Base-by-base conservation (phyloP, 148 eudicot species). In the Pharnaceum exiguum region DNA sequence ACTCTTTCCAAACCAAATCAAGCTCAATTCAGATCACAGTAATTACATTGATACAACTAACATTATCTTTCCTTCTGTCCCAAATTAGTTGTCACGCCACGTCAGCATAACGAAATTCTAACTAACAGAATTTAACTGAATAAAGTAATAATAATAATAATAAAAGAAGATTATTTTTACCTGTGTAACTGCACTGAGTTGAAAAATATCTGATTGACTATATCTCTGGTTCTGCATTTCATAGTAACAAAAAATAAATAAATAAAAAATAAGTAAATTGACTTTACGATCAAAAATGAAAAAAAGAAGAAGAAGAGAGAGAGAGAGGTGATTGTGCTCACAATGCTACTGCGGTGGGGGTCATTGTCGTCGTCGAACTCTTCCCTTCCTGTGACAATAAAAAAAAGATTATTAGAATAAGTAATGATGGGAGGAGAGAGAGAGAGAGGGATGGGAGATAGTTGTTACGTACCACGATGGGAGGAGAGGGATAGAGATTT, bases 281-380 rank as follows among this genome's bases (percentile, higher is more conserved):
- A 35, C 12, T 12, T 6, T 12, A 9, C 21, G 13, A 48, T 30
- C n/a, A 49, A 19, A 35, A 11, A 30, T 3, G 21, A 31, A 67
- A 10, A 5, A 13, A 17, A 15, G 10, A 37, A 8, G 8, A 18
- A 2, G 11, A 12, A 45, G 28, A 59, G 7, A 66, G 8, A 15
- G 64, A 42, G 8, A 19, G 55, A 26, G 15, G 10, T 40, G 60
- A 62, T 67, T 47, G n/a, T n/a, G n/a, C 85, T 30, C 79, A 90
- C 97, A 48, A 91, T 75, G 42, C 75, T 73, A 5, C n/a, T n/a
- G n/a, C n/a, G n/a, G n/a, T n/a, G n/a, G n/a, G n/a, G 93, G 72
- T 42, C 84, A 79, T n/a, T n/a, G 74, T 87, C 97, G 63, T 80
- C 87, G 30, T 77, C 76, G 44, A 71, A 78, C 1, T 55, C 74